phyloP scores from a whole-genome alignment of 495 filamentous ascomycete genomes.

The Aspergillus sclerotiicarbonarius region DNA sequence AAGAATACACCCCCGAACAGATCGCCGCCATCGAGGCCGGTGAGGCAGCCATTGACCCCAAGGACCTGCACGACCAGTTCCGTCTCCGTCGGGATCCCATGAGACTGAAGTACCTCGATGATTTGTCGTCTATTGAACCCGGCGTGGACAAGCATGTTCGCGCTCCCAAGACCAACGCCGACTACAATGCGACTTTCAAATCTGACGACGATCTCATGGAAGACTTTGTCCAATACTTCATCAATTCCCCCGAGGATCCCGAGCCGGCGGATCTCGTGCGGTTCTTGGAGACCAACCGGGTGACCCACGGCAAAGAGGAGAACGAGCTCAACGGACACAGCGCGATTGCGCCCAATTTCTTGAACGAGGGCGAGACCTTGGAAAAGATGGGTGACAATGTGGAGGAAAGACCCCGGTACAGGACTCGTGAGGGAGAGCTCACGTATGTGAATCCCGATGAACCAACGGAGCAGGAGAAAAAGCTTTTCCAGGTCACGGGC shows the following conservation, averaged over 20 bases:
- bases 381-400: conserved; percentile 13
- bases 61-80: conserved; percentile 73
- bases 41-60: conserved; percentile 74
- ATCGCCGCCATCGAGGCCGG: conserved; percentile 82
- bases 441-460: conserved; percentile 29
- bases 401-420: not conserved
- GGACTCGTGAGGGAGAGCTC: not conserved
- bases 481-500: conserved; percentile 68
- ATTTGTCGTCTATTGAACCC: conserved; percentile 74
- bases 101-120: conserved; percentile 75
- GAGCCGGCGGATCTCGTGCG: conserved; percentile 42
- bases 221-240: conserved; percentile 57
- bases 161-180: conserved; percentile 51
- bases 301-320: conserved; percentile 53
- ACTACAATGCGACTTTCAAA: conserved; percentile 63
- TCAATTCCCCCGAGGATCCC: conserved; percentile 48
- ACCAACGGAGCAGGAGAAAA: conserved; percentile 51
- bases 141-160: conserved; percentile 67
- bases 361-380: conserved; percentile 41
- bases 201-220: conserved; percentile 53
- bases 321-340: conserved; percentile 48
- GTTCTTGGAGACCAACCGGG: conserved; percentile 44
- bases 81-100: conserved; percentile 67
- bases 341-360: conserved; percentile 49
- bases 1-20: conserved; percentile 76